phyloP scores from a whole-genome alignment of 306 rosid genomes.

The Adenanthera pavonina region DNA sequence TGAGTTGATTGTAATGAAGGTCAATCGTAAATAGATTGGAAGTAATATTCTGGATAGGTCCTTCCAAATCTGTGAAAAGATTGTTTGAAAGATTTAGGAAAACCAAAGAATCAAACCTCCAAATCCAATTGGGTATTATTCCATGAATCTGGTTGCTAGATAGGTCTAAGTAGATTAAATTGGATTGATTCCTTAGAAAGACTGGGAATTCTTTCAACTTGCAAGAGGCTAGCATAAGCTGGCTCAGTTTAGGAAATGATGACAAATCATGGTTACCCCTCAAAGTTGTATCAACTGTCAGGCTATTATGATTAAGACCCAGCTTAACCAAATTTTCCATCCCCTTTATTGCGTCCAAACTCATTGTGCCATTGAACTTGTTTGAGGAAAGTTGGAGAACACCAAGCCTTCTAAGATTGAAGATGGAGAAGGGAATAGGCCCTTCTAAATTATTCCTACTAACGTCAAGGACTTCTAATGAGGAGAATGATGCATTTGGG shows the following conservation, averaged over 20 bases:
- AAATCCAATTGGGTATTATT: slow-evolving; percentile 62
- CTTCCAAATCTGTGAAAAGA: slow-evolving; percentile 36
- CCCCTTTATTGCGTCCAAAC: not conserved
- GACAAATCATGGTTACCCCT: not conserved
- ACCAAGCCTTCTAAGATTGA: slow-evolving; percentile 36
- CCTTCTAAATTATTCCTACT: slow-evolving; percentile 54
- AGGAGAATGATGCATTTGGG: not conserved
- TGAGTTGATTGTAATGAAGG: slow-evolving; percentile 55
- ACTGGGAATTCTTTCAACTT: slow-evolving; percentile 40
- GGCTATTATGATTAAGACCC: slow-evolving; percentile 54
- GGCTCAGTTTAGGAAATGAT: slow-evolving; percentile 13
- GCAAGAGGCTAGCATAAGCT: slow-evolving; percentile 49
- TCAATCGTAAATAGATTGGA: slow-evolving; percentile 30
- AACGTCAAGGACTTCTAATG: slow-evolving; percentile 47
- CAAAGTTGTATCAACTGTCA: slow-evolving; percentile 21
- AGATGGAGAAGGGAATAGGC: slow-evolving; percentile 44
- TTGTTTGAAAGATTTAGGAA: slow-evolving; percentile 63
- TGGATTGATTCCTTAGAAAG: slow-evolving; percentile 47
- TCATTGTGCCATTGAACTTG: slow-evolving; percentile 48
- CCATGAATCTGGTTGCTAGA: slow-evolving; percentile 53
- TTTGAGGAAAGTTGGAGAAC: slow-evolving; percentile 56
- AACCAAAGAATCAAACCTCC: slow-evolving; percentile 24
- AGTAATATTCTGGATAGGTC: slow-evolving; percentile 11
- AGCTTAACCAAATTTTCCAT: slow-evolving; percentile 40
- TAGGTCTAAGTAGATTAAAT: slow-evolving; percentile 37